Evolutionary conservation across 2,329 filamentous ascomycete species (phyloP).

Genomic region (Ophiosphaerella narmari): DNA sequence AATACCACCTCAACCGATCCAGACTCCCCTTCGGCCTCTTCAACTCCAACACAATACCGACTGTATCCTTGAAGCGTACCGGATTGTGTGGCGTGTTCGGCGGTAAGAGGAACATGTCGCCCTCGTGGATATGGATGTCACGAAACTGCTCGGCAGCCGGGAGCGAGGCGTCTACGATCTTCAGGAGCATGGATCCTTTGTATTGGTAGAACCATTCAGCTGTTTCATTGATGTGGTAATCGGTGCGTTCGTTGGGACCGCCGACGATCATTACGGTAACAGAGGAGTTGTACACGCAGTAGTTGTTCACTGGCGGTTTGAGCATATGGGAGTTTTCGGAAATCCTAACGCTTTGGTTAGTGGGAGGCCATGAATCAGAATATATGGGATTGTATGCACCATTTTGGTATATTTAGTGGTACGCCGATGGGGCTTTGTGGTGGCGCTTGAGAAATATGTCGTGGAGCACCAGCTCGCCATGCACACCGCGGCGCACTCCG

Average conservation of each 20-base stretch:
- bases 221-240: conserved; percentile 97
- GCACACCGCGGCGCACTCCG: conserved; percentile 13
- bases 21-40: conserved; percentile 69
- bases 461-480: conserved; percentile 19
- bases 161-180: conserved; percentile 70
- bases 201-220: conserved; percentile 99
- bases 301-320: conserved; percentile 94
- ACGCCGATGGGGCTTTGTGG: conserved; percentile 28
- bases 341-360: conserved; percentile 63
- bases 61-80: conserved; percentile 87
- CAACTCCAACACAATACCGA: conserved; percentile 93
- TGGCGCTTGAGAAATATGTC: conserved; percentile 34
- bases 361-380: too few relatives aligned
- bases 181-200: conserved; percentile 90
- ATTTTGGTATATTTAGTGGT: conserved; percentile 49
- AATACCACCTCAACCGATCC: conserved; percentile 92
- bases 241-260: conserved; percentile 91
- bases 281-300: conserved; percentile 88
- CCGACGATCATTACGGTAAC: conserved; percentile 93
- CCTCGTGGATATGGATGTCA: conserved; percentile 88
- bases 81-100: conserved; percentile 97
- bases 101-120: conserved; percentile 90
- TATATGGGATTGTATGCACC: conserved; percentile 28
- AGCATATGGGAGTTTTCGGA: conserved; percentile 89
- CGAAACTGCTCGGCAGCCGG: conserved; percentile 62